phyloP scores from a whole-genome alignment of 2,329 filamentous ascomycete genomes.

The Stachybotrys chartarum region DNA sequence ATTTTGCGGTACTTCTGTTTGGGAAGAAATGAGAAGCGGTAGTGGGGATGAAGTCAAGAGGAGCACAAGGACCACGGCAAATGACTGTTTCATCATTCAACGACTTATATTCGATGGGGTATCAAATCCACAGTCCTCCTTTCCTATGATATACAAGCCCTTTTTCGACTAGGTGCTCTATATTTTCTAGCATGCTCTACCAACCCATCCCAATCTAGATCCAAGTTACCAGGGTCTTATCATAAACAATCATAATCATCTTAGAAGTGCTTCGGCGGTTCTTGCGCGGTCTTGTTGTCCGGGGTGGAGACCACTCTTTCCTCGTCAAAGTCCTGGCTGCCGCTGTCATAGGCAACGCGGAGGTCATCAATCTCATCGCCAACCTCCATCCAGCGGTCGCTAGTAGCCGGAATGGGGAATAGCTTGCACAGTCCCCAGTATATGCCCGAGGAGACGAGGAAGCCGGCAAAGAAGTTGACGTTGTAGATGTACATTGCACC shows the following conservation, averaged over 20 bases:
- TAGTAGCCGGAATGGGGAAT: conserved; percentile 67
- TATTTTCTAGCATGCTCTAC: not conserved
- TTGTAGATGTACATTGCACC: conserved; percentile 84
- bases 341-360: conserved; percentile 36
- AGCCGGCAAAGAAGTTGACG: conserved; percentile 83
- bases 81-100: not conserved
- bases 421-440: conserved; percentile 68
- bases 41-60: no score
- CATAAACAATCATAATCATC: not conserved
- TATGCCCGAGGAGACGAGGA: conserved; percentile 56
- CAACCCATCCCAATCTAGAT: not conserved
- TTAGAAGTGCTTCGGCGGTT: conserved; percentile 7
- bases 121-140: not conserved
- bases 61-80: not conserved
- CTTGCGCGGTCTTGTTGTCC: conserved; percentile 7
- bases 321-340: conserved; percentile 31
- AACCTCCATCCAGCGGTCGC: conserved; percentile 71
- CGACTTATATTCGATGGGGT: not conserved
- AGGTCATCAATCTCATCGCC: conserved; percentile 54
- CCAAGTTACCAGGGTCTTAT: not conserved
- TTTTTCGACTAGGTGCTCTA: not conserved
- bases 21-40: no score
- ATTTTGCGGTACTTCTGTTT: no score
- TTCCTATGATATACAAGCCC: not conserved
- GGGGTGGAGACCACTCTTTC: conserved; percentile 14